Base-by-base conservation (phyloP, 345 rosid species). In the Camelina hispida region DNA sequence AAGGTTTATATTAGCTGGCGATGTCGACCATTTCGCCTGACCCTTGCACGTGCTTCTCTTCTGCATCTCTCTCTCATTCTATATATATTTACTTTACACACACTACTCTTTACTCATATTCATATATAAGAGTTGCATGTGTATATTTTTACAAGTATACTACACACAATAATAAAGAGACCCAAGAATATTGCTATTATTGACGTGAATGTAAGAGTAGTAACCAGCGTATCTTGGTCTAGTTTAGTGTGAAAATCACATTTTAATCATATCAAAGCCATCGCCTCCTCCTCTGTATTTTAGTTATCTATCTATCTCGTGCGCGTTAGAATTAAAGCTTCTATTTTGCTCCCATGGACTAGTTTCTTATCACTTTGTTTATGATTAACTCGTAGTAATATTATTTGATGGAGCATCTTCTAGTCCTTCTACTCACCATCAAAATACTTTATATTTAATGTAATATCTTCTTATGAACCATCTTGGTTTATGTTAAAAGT, bases 1-100 rank as follows among this genome's bases (percentile, higher is more conserved):
- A 68, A 15, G 50, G n/a, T 40, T 43, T 68, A 34, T 52, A 57
- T 80, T 83, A 84, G 85, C 84, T 84, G 87, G 79, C 83, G 81
- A 82, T 78, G 63, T 81, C 76, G 84, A 80, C 85, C 69, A 63
- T 71, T 44, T 74, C 79, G 71, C 68, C 55, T 48, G 54, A 73
- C 79, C 75, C 75, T 28, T 28, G 30, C 84, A 80, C 83, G 85
- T 82, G 87, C 83, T 66, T 62, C 38, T 37, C 38, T 37, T 52
- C 55, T 73, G 40, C 20, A 64, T 43, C 55, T 58, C 55, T 8
- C 37, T 28, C 30, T 20, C 46, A 5, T 48, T 47, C 23, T 42
- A 34, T 34, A 7, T 34, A 34, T 32, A 32, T 17, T 53, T 38
- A 38, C 3, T 37, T 8, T 37, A 9, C 5, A 40, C 63, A 23